Conservation (phyloP, 2,329 filamentous ascomycete species). For the Beauveria australis region DNA sequence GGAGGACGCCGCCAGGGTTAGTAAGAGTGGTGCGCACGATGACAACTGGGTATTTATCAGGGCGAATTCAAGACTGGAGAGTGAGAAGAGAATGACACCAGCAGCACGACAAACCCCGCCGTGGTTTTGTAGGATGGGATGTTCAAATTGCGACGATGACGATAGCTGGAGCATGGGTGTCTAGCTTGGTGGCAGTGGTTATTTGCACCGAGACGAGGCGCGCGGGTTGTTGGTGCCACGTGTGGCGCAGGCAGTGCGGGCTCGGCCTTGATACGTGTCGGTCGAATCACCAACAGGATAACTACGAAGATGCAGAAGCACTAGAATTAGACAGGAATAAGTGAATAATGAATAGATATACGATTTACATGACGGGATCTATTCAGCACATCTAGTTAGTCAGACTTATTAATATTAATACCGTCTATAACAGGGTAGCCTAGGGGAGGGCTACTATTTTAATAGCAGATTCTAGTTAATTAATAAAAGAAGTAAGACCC, state of each 20-base stretch:
- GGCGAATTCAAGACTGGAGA: background rate
- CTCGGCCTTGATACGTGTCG: background rate
- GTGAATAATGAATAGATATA: too few relatives aligned
- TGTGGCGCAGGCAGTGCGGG: background rate
- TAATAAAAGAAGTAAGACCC: too few relatives aligned
- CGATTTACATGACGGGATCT: background rate
- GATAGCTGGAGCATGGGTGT: conserved; percentile 4
- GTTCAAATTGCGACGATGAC: conserved; percentile 1
- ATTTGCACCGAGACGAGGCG: background rate
- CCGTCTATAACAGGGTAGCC: background rate
- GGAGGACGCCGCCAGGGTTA: background rate
- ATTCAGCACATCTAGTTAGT: background rate
- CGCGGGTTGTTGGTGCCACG: conserved; percentile 2
- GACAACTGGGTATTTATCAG: background rate
- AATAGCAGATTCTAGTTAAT: too few relatives aligned
- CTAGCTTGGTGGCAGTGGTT: background rate
- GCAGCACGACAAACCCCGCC: background rate
- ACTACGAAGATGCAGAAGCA: background rate
- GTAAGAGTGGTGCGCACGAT: background rate
- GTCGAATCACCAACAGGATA: background rate
- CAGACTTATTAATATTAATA: background rate
- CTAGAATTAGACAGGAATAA: background rate
- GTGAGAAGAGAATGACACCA: background rate
- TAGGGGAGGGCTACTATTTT: too few relatives aligned
- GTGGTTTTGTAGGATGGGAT: background rate